A percentile compares a stretch with the other conserved stretches of the same genome.
These are phyloP conservation scores for Aspergillus sp. DNA, from an alignment of 2,329 filamentous ascomycete species.

Conservation along the genomic window DNA sequence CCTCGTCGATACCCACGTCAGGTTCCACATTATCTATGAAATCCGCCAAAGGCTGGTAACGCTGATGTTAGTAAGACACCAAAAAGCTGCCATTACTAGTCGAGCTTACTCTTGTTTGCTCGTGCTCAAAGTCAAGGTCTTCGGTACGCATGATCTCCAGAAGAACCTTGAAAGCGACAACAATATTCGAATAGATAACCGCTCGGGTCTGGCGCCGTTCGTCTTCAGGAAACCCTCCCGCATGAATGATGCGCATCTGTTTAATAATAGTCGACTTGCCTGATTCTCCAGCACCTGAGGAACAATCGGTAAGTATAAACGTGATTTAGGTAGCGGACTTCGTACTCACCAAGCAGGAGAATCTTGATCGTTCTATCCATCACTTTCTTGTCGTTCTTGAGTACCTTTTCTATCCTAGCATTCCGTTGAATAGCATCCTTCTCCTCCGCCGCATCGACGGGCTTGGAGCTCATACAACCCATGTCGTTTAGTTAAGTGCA, in stretches of 20 bases:
- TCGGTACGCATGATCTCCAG: conserved; percentile 90
- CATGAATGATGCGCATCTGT: conserved; percentile 98
- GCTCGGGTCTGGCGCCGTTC: conserved; percentile 94
- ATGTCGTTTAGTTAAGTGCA: conserved; percentile 33
- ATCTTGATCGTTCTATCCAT: conserved; percentile 91
- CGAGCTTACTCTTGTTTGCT: conserved; percentile 73
- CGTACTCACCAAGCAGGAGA: conserved; percentile 78
- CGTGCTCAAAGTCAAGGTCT: conserved; percentile 75
- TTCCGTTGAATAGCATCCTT: conserved; percentile 49
- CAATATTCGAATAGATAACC: conserved; percentile 92
- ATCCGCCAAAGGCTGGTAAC: conserved; percentile 72
- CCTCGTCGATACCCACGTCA: conserved; percentile 81
- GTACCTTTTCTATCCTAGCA: conserved; percentile 79
- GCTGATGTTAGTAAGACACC: conserved; percentile 19
- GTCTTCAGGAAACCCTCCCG: conserved; percentile 84
- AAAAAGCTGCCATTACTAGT: not conserved
- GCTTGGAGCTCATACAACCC: conserved; percentile 52
- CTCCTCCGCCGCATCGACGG: conserved; percentile 41
- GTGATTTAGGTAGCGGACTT: not conserved
- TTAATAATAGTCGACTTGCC: conserved; percentile 97
- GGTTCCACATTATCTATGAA: conserved; percentile 73
- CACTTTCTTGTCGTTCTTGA: conserved; percentile 86
- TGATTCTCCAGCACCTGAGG: conserved; percentile 84
- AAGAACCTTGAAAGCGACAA: conserved; percentile 89
- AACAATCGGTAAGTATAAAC: not conserved